Percentiles rank a stretch among this genome's conserved stretches.
These are phyloP conservation scores for Asterochloris erici DNA, from an alignment of 139 green algal genomes.

Conservation along the genomic window DNA sequence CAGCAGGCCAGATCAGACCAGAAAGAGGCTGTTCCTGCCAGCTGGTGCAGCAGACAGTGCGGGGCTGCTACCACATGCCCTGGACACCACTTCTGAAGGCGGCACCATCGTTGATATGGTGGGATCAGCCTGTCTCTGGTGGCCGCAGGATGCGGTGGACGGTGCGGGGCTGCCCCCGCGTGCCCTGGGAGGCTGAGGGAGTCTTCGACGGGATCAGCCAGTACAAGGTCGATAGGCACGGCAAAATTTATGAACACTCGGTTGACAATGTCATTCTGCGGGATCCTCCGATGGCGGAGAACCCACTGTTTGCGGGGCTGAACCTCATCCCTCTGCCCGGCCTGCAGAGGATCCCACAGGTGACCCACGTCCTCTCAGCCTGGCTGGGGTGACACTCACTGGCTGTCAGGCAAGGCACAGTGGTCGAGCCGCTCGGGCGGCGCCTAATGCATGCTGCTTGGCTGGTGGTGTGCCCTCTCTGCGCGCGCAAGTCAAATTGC, in stretches of 20 bases:
- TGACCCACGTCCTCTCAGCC: background rate
- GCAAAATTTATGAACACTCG: slow-evolving; percentile 87
- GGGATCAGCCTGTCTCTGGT: too few species aligned
- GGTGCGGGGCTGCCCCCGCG: slow-evolving; percentile 76
- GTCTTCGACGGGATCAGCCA: slow-evolving; percentile 89
- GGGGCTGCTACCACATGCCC: too few species aligned
- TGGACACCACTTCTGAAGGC: too few species aligned
- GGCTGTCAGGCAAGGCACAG: too few species aligned
- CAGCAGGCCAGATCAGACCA: too few species aligned
- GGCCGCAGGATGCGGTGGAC: slow-evolving; percentile 61
- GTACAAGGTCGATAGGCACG: slow-evolving; percentile 85
- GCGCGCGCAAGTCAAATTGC: too few species aligned
- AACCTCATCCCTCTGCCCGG: slow-evolving; percentile 32
- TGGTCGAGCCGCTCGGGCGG: too few species aligned
- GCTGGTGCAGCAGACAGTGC: too few species aligned
- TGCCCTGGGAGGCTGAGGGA: slow-evolving; percentile 84
- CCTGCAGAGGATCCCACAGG: slow-evolving; percentile 7
- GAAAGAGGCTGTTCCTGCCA: too few species aligned
- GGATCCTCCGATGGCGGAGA: slow-evolving; percentile 43
- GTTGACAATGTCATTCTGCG: slow-evolving; percentile 81
- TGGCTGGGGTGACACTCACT: background rate
- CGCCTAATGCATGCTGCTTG: too few species aligned
- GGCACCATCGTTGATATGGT: too few species aligned
- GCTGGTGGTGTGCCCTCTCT: too few species aligned
- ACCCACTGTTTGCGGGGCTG: slow-evolving; percentile 42